Evolutionary conservation across 2,329 filamentous ascomycete species (phyloP).

Genomic region (Capronia americana): DNA sequence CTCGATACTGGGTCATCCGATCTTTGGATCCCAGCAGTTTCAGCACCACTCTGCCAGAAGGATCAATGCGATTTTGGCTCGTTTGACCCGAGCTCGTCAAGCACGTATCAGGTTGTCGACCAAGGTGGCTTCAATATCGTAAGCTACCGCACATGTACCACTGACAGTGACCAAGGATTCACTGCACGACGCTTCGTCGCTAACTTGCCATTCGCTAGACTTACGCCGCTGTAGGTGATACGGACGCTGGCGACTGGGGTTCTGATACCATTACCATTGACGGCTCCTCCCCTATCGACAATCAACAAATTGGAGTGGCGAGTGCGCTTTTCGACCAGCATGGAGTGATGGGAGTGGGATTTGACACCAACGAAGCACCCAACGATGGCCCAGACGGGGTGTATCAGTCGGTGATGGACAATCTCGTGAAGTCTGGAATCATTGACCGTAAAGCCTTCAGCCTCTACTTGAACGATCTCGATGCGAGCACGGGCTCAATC

Average conservation of each 20-base stretch:
- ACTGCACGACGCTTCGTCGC: background rate
- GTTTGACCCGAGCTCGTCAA: constrained; percentile 26
- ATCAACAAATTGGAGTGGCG: constrained; percentile 35
- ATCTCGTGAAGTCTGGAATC: constrained; percentile 30
- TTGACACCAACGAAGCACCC: constrained; percentile 26
- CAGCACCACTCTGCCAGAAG: constrained; percentile 25
- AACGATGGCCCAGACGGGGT: constrained; percentile 21
- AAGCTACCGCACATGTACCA: background rate
- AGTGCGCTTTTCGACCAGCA: constrained; percentile 24
- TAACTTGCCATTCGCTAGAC: constrained; percentile 21
- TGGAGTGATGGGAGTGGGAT: constrained; percentile 37
- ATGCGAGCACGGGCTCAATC: constrained; percentile 54
- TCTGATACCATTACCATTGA: constrained; percentile 32
- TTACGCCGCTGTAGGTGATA: constrained; percentile 32
- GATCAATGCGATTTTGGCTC: constrained; percentile 31
- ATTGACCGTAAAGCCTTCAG: constrained; percentile 36
- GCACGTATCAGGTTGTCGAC: constrained; percentile 30
- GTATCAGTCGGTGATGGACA: constrained; percentile 34
- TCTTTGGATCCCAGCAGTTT: constrained; percentile 33
- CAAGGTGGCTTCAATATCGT: constrained; percentile 36
- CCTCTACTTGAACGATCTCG: constrained; percentile 35
- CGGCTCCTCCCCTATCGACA: constrained; percentile 27
- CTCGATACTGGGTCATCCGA: constrained; percentile 37
- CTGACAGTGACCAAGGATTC: background rate
- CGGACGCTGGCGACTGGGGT: constrained; percentile 35